Evolutionary conservation across 1,139 yeast genomes (phyloP), one percentile per base, ranked within the genome.

Genomic region (Kurtzmaniella quercitrusa): DNA sequence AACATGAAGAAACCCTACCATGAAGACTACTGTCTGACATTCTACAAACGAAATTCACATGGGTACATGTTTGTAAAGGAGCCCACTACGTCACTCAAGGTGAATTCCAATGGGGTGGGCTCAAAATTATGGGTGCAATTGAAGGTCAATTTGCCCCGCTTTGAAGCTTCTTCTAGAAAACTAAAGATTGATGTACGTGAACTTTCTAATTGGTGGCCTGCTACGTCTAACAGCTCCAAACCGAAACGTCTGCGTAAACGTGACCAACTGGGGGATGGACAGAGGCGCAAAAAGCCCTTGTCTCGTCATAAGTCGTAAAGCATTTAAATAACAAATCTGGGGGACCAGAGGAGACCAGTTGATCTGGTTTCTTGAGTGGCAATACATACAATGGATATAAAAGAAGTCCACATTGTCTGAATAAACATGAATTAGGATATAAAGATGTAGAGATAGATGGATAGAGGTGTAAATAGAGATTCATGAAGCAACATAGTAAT

Each of bases 31-130:
- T 58, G 64, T 46, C 63, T 69, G 8, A 66, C 71, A 2, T 68
- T 67, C 46, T 68, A 67, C 49, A 65, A 63, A 46, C 50, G 73
- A 34, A 67, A 67, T 40, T 46, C 52, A 12, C 64, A 63, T 41
- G 70, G 71, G 12, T 68, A 66, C 48, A 68, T 68, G 73, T 68
- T 67, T 48, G 64, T 63, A 14, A 56, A 61, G 38, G 73, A 68
- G 43, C 60, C 70, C 12, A 59, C 60, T 16, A 60, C 53, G 39
- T 55, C 63, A n/a, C 50, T 60, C 31, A 60, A 59, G 40, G 63
- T 63, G n/a, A 62, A 62, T 42, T 50, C 54, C 6, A 54, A 59
- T 29, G 65, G 46, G 12, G 29, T 43, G 14, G 46, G 63, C 1
- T 50, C 56, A 7, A 59, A 58, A 41, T 59, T 63, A 16, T 62